phyloP scores from a whole-genome alignment of 257 asterid species.

The Nicotiana knightiana region DNA sequence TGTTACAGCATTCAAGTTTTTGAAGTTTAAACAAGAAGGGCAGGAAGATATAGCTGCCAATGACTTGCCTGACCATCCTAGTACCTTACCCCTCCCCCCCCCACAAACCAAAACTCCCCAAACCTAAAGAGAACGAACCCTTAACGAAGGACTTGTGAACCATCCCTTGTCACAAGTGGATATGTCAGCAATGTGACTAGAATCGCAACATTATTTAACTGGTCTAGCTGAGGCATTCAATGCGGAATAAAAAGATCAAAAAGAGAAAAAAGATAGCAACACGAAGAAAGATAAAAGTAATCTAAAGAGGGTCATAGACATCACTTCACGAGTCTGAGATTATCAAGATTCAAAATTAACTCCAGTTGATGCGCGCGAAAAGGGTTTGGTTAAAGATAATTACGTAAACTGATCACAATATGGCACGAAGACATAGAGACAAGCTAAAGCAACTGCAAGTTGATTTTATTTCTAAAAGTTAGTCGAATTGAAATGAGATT shows the following conservation, averaged over 20 bases:
- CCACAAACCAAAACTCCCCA: neutral
- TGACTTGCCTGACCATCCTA: neutral
- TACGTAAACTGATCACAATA: neutral
- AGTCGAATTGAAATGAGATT: neutral
- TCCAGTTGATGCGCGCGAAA: neutral
- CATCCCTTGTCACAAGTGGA: slow-evolving; percentile 31
- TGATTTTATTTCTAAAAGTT: neutral
- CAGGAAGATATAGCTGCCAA: neutral
- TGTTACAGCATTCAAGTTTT: neutral
- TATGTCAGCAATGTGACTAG: slow-evolving; percentile 61
- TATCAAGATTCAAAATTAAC: neutral
- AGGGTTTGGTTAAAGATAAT: neutral
- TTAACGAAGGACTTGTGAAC: neutral
- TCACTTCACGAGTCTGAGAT: neutral
- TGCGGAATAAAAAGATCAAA: slow-evolving; percentile 17
- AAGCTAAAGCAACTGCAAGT: neutral
- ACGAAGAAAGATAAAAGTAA: neutral
- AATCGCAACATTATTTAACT: slow-evolving; percentile 37
- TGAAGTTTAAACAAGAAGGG: neutral
- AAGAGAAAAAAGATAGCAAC: neutral
- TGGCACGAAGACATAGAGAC: neutral
- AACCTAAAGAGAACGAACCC: slow-evolving; percentile 26
- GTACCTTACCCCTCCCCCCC: neutral
- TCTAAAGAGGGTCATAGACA: neutral
- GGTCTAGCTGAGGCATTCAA: slow-evolving; percentile 68